A percentile compares a stretch with the other conserved stretches of the same genome.
These are phyloP conservation scores for Casuarina glauca DNA, from an alignment of 306 rosid species.

Conservation along the genomic window DNA sequence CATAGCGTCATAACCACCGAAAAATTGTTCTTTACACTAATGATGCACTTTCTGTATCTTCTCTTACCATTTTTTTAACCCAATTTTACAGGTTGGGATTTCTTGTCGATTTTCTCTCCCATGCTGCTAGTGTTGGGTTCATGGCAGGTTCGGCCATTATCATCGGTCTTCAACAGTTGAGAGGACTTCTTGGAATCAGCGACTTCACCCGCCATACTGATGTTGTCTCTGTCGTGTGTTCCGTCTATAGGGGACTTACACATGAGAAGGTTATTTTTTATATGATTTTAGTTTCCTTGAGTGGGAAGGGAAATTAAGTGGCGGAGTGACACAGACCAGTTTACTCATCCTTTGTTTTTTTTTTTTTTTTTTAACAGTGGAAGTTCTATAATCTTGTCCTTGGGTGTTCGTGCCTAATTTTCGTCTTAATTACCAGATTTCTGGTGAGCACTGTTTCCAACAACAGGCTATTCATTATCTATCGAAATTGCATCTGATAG, in stretches of 20 bases:
- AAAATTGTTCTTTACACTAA: too few relatives aligned
- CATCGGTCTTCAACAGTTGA: conserved; percentile 77
- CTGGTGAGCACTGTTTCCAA: conserved; percentile 47
- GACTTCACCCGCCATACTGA: conserved; percentile 71
- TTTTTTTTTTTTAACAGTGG: conserved; percentile 51
- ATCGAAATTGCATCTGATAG: neutral
- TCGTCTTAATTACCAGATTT: conserved; percentile 59
- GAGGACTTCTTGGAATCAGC: conserved; percentile 60
- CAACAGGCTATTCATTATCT: neutral
- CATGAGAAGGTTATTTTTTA: conserved; percentile 36
- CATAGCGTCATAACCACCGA: neutral
- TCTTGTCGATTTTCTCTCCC: conserved; percentile 75
- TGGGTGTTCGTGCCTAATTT: conserved; percentile 63
- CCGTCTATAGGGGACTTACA: conserved; percentile 43
- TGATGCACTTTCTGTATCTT: too few relatives aligned
- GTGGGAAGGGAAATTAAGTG: neutral
- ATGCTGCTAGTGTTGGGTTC: conserved; percentile 71
- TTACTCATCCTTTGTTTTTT: neutral
- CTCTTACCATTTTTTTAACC: too few relatives aligned
- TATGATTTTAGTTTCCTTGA: neutral
- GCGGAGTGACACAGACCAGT: neutral
- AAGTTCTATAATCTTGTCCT: conserved; percentile 57
- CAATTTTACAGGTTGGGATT: conserved; percentile 54
- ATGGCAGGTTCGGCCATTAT: conserved; percentile 75
- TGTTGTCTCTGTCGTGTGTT: conserved; percentile 55